Conservation (phyloP, 371 early-diverging fungal species). For the Umbelopsis sp. region DNA sequence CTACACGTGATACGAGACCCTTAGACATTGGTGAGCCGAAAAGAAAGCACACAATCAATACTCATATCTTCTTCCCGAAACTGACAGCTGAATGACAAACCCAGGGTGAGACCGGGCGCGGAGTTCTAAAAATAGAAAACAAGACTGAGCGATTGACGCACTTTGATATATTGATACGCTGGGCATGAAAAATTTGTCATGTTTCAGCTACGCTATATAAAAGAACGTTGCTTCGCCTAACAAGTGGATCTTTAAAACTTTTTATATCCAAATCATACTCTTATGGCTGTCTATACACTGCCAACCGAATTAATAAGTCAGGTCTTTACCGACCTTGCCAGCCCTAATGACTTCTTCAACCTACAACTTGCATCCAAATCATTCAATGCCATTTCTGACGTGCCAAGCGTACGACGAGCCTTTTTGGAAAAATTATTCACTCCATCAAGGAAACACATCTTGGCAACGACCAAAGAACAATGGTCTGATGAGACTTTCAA, state of each 20-base stretch:
- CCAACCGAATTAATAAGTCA: constrained; percentile 17
- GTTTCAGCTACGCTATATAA: not conserved
- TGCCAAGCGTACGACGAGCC: constrained; percentile 7
- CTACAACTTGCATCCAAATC: constrained; percentile 10
- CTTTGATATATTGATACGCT: not conserved
- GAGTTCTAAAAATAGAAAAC: not conserved
- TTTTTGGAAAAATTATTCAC: constrained; percentile 18
- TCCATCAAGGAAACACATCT: not conserved
- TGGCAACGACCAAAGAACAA: constrained; percentile 5
- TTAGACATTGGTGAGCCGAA: not conserved
- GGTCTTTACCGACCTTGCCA: constrained; percentile 5
- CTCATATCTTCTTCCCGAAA: too few relatives aligned
- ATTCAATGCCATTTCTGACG: constrained; percentile 3
- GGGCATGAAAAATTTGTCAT: constrained; percentile 2
- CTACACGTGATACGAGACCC: constrained; percentile 1
- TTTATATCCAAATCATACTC: not conserved
- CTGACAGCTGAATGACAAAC: not conserved
- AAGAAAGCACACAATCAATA: too few relatives aligned
- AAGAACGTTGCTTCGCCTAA: not conserved
- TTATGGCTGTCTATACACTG: constrained; percentile 12
- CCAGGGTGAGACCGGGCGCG: constrained; percentile 1
- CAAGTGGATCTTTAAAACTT: not conserved
- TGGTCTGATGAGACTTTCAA: constrained; percentile 19
- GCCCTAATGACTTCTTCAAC: constrained; percentile 16
- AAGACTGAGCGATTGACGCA: not conserved